Conservation (phyloP, 176 grass and related monocot genomes). For the Zea mays region Zm-B73-REFERENCE-NAM-5.0 NC_050098.1:159351501-159352000, state of each 20-base stretch:
- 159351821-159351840: constrained; percentile 88
- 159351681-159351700: too few relatives aligned
- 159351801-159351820: constrained; percentile 61
- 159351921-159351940: constrained; percentile 79
- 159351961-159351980: constrained; percentile 70
- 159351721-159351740: too few relatives aligned
- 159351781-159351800: constrained; percentile 77
- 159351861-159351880: constrained; percentile 75
- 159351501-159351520: constrained; percentile 59
- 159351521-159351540: constrained; percentile 63
- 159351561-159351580: constrained; percentile 59
- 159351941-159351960: constrained; percentile 66
- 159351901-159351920: constrained; percentile 76
- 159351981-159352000: constrained; percentile 64
- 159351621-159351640: constrained; percentile 65
- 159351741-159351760: constrained; percentile 28
- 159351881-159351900: constrained; percentile 73
- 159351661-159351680: too few relatives aligned
- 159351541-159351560: constrained; percentile 57
- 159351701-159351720: too few relatives aligned
- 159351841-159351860: constrained; percentile 74
- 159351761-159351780: constrained; percentile 73
- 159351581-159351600: constrained; percentile 62
- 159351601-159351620: constrained; percentile 68
- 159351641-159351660: not conserved